Percentiles rank a stretch among this genome's conserved stretches.
Evolutionary conservation across 805 yeast species (phyloP).

Genomic region (Sugiyamaella americana): DNA sequence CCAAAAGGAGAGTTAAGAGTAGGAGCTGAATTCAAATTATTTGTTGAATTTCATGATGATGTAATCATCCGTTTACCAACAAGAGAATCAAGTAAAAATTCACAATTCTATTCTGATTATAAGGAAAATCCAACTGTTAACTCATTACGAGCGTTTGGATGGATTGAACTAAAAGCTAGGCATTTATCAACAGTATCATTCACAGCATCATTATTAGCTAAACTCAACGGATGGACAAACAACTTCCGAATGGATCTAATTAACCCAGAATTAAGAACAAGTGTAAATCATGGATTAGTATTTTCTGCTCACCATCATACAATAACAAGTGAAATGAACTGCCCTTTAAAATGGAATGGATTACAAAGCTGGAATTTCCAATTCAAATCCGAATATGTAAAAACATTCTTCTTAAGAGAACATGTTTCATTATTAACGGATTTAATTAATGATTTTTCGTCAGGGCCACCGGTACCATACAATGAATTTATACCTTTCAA

Average conservation of each 20-base stretch:
- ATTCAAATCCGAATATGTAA: slow-evolving; percentile 46
- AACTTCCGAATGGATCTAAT: slow-evolving; percentile 41
- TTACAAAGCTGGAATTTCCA: slow-evolving; percentile 60
- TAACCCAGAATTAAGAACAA: slow-evolving; percentile 62
- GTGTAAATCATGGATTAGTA: slow-evolving; percentile 83
- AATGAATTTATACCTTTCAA: slow-evolving; percentile 69
- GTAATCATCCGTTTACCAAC: slow-evolving; percentile 70
- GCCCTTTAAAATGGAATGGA: slow-evolving; percentile 83
- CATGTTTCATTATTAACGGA: slow-evolving; percentile 73
- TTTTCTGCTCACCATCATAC: slow-evolving; percentile 55
- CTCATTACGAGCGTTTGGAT: slow-evolving; percentile 67
- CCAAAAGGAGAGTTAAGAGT: slow-evolving; percentile 50
- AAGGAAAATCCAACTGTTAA: slow-evolving; percentile 32
- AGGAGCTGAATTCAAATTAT: slow-evolving; percentile 50
- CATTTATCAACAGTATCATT: slow-evolving; percentile 46
- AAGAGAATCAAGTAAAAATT: slow-evolving; percentile 77
- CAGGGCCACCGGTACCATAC: slow-evolving; percentile 61
- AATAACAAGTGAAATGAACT: slow-evolving; percentile 52
- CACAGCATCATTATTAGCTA: slow-evolving; percentile 48
- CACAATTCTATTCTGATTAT: slow-evolving; percentile 31
- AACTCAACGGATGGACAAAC: slow-evolving; percentile 51
- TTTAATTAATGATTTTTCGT: slow-evolving; percentile 64
- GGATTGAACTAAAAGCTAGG: slow-evolving; percentile 72
- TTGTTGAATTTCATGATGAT: slow-evolving; percentile 58
- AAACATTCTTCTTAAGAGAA: slow-evolving; percentile 68